Conservation (phyloP, 306 rosid species). For the Vigna trinervia region DNA sequence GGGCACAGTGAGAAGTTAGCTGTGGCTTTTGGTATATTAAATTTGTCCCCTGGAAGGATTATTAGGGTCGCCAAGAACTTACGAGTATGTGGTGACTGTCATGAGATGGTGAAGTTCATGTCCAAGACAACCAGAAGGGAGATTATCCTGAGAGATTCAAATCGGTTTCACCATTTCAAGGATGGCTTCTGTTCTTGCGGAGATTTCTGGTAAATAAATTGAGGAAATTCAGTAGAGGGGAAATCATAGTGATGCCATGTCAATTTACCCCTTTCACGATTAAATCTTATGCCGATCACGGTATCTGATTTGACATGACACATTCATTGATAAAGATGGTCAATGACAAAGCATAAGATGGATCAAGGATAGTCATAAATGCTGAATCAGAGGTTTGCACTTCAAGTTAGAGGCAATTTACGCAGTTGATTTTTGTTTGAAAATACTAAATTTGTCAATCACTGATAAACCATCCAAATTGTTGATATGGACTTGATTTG, state of each 20-base stretch:
- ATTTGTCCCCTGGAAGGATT: slow-evolving; percentile 59
- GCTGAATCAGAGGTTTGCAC: slow-evolving; percentile 8
- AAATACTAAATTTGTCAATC: not conserved
- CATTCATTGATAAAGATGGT: not conserved
- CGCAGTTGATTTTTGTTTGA: not conserved
- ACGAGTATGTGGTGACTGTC: slow-evolving; percentile 82
- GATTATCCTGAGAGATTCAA: slow-evolving; percentile 73
- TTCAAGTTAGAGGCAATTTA: slow-evolving; percentile 15
- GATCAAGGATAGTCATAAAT: not conserved
- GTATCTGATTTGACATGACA: not conserved
- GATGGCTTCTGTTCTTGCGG: slow-evolving; percentile 73
- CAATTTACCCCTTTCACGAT: not conserved
- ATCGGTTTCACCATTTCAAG: slow-evolving; percentile 76
- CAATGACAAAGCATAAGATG: not conserved
- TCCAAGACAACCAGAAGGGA: slow-evolving; percentile 61
- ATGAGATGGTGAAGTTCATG: slow-evolving; percentile 78
- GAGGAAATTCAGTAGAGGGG: not conserved
- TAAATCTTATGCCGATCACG: not conserved
- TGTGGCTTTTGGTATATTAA: slow-evolving; percentile 71
- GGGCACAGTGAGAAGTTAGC: slow-evolving; percentile 83
- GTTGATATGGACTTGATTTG: not conserved
- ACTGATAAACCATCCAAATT: not conserved
- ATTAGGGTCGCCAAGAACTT: slow-evolving; percentile 73
- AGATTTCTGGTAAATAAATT: slow-evolving; percentile 64
- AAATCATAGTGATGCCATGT: not conserved